These are phyloP conservation scores for Beta vulgaris DNA, from an alignment of 148 eudicot species.

Conservation along the genomic window DNA sequence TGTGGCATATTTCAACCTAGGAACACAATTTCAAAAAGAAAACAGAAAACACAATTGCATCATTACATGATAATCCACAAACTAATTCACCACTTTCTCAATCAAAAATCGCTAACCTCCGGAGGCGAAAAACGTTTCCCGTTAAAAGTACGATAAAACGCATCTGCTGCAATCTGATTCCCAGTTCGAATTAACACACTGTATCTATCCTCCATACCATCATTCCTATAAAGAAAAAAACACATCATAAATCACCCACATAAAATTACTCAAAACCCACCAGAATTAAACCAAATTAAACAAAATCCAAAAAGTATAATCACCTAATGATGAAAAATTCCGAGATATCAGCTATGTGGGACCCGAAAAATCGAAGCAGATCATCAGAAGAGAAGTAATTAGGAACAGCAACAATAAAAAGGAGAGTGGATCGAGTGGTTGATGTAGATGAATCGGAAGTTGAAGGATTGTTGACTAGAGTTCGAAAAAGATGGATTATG, in stretches of 20 bases:
- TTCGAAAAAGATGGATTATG: constrained; percentile 67
- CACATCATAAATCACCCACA: constrained; percentile 12
- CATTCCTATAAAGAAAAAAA: constrained; percentile 51
- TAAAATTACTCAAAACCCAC: constrained; percentile 4
- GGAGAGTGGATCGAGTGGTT: constrained; percentile 37
- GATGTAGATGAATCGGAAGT: constrained; percentile 36
- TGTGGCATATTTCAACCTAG: constrained; percentile 89
- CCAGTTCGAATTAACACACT: constrained; percentile 66
- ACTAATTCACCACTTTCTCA: not conserved
- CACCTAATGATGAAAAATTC: constrained; percentile 69
- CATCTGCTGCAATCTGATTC: constrained; percentile 63
- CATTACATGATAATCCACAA: not conserved
- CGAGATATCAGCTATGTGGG: constrained; percentile 38
- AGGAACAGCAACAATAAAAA: constrained; percentile 82
- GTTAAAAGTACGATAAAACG: constrained; percentile 62
- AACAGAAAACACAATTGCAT: not conserved
- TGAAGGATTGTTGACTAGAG: constrained; percentile 33
- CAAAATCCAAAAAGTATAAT: constrained; percentile 2
- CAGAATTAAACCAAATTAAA: not conserved
- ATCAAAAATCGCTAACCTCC: constrained; percentile 46
- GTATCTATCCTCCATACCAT: constrained; percentile 84
- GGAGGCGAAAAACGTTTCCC: constrained; percentile 78
- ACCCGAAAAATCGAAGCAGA: constrained; percentile 59
- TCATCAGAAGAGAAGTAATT: constrained; percentile 73
- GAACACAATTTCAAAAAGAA: not conserved